Percentiles rank a stretch among this genome's conserved stretches.
Conservation (phyloP, 192 early-diverging fungal species). For the Backusella parvicylindrica region DNA sequence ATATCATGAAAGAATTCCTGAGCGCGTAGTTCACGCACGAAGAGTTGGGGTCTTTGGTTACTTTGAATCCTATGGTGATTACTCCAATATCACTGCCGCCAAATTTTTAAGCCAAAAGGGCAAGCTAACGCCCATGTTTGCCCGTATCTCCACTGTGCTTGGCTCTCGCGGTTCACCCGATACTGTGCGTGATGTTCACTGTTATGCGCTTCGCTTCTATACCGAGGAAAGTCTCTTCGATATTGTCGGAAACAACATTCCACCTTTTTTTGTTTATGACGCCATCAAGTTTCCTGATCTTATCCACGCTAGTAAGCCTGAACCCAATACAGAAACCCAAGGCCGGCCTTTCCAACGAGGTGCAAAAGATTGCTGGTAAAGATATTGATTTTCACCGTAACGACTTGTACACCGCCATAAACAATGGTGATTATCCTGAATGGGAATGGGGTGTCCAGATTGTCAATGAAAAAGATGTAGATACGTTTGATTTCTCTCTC, state of each 20-base stretch:
- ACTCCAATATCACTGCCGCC: conserved; percentile 36
- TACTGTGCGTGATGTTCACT: conserved; percentile 39
- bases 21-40: conserved; percentile 40
- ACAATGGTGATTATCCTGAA: conserved; percentile 36
- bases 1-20: conserved; percentile 31
- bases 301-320: conserved; percentile 40
- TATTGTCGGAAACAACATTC: conserved; percentile 37
- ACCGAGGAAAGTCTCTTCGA: conserved; percentile 34
- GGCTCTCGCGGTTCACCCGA: conserved; percentile 41
- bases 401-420: conserved; percentile 39
- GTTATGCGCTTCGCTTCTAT: conserved; percentile 27
- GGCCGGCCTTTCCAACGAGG: conserved; percentile 37
- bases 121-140: conserved; percentile 44
- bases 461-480: conserved; percentile 26
- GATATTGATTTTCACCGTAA: conserved; percentile 43
- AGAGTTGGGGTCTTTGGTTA: conserved; percentile 44
- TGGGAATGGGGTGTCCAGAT: conserved; percentile 45
- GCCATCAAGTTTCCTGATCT: conserved; percentile 39
- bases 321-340: conserved; percentile 42
- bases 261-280: conserved; percentile 47
- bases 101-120: conserved; percentile 24
- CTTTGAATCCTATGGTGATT: conserved; percentile 38
- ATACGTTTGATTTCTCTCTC: conserved; percentile 37
- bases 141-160: conserved; percentile 43
- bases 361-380: conserved; percentile 35